phyloP scores from a whole-genome alignment of 371 early-diverging fungal species.

The Mucor saturninus region DNA sequence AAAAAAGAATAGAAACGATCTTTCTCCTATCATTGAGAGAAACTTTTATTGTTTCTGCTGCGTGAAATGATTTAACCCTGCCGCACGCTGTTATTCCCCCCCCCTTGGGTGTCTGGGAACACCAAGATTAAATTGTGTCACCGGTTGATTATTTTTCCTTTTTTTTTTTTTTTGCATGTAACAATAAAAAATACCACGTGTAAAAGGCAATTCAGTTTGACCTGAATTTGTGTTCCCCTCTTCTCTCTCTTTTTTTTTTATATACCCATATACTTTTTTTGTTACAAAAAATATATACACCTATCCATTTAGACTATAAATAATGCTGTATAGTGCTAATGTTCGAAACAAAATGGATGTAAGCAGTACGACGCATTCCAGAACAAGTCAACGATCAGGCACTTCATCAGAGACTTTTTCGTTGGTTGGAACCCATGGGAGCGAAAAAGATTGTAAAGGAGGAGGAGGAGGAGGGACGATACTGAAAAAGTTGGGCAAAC shows the following conservation, averaged over 20 bases:
- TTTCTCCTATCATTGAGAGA: too few relatives aligned
- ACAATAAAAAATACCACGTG: constrained; percentile 4
- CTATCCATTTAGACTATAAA: too few relatives aligned
- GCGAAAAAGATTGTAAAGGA: background rate
- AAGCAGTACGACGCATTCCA: background rate
- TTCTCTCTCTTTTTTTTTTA: background rate
- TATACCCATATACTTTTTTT: background rate
- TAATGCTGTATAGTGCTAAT: background rate
- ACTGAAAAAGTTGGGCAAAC: constrained; percentile 1
- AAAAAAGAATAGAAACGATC: too few relatives aligned
- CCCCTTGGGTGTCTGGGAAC: too few relatives aligned
- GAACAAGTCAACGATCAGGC: background rate
- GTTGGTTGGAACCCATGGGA: background rate
- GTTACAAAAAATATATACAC: background rate
- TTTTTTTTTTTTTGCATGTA: too few relatives aligned
- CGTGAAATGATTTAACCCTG: too few relatives aligned
- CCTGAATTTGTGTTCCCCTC: background rate
- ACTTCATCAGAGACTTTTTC: background rate
- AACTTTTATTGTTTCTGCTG: too few relatives aligned
- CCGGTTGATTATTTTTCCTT: too few relatives aligned
- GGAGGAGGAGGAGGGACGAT: too few relatives aligned
- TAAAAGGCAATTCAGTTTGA: background rate
- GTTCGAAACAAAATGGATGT: constrained; percentile 1
- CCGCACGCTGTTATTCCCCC: too few relatives aligned
- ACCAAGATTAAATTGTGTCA: too few relatives aligned